Evolutionary conservation across 768 basidiomycete genomes (phyloP).

Genomic region (Crepidotus variabilis): DNA sequence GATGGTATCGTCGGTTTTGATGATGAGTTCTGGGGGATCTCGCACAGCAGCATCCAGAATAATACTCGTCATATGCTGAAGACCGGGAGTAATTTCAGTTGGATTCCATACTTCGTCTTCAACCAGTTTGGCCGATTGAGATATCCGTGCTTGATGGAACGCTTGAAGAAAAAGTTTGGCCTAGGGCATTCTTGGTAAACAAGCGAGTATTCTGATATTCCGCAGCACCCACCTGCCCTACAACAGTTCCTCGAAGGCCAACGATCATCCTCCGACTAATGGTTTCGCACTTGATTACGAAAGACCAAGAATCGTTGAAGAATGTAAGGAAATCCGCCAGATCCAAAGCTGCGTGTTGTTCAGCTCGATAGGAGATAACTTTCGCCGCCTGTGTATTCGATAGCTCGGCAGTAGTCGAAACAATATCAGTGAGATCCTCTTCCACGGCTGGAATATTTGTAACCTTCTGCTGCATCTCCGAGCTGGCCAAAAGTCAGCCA

Average conservation of each 20-base stretch:
- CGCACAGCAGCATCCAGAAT: conserved; percentile 79
- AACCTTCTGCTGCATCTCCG: conserved; percentile 23
- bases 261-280: conserved; percentile 91
- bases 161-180: conserved; percentile 83
- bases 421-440: conserved; percentile 71
- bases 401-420: conserved; percentile 80
- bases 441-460: conserved; percentile 42
- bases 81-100: conserved; percentile 58
- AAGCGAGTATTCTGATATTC: conserved; percentile 1
- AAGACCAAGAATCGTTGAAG: conserved; percentile 85
- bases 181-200: conserved; percentile 30
- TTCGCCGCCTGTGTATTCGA: conserved; percentile 81
- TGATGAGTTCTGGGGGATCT: conserved; percentile 69
- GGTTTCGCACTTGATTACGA: conserved; percentile 85
- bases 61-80: conserved; percentile 72
- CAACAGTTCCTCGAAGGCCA: conserved; percentile 79
- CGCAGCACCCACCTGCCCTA: conserved; percentile 60
- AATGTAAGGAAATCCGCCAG: conserved; percentile 74
- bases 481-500: conserved; percentile 24
- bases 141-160: conserved; percentile 81
- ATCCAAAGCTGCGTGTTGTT: conserved; percentile 72
- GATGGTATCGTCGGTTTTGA: conserved; percentile 27
- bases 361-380: conserved; percentile 70
- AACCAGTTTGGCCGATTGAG: conserved; percentile 81
- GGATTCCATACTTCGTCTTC: conserved; percentile 96